Percentiles rank a stretch among this genome's conserved stretches.
phyloP scores from a whole-genome alignment of 495 filamentous ascomycete genomes.

The Penicillium verhagenii region DNA sequence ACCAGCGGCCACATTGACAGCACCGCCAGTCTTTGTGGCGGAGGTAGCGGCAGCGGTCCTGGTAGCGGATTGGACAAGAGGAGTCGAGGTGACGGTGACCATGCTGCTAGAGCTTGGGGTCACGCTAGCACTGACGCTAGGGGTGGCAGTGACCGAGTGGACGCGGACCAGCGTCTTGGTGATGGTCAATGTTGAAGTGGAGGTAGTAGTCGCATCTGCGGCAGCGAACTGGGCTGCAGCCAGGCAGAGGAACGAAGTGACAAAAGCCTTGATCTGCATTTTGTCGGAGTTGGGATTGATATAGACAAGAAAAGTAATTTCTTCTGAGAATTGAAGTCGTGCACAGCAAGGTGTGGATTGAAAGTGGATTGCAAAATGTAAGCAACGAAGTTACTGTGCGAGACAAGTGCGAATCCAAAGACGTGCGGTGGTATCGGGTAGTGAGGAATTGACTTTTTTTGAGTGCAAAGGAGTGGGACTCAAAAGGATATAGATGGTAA shows the following conservation, averaged over 20 bases:
- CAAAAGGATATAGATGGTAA: conserved; percentile 7
- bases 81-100: conserved; percentile 20
- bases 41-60: conserved; percentile 24
- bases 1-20: conserved; percentile 23
- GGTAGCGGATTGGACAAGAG: conserved; percentile 16
- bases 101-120: conserved; percentile 12
- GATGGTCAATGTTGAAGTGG: conserved; percentile 31
- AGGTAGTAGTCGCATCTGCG: conserved; percentile 26
- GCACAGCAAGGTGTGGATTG: not conserved
- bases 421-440: not conserved
- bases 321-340: conserved; percentile 1
- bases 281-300: conserved; percentile 11
- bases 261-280: conserved; percentile 39
- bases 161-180: conserved; percentile 36
- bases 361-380: not conserved
- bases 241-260: conserved; percentile 38
- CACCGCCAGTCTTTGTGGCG: conserved; percentile 21
- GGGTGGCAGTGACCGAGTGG: conserved; percentile 27
- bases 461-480: not conserved
- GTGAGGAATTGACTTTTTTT: not conserved
- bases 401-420: not conserved
- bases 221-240: conserved; percentile 30
- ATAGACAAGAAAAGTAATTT: not conserved
- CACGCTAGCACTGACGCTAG: conserved; percentile 12
- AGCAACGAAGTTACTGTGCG: not conserved